phyloP scores from a whole-genome alignment of 371 early-diverging fungal species.

The Choanephora cucurbitarum region DNA sequence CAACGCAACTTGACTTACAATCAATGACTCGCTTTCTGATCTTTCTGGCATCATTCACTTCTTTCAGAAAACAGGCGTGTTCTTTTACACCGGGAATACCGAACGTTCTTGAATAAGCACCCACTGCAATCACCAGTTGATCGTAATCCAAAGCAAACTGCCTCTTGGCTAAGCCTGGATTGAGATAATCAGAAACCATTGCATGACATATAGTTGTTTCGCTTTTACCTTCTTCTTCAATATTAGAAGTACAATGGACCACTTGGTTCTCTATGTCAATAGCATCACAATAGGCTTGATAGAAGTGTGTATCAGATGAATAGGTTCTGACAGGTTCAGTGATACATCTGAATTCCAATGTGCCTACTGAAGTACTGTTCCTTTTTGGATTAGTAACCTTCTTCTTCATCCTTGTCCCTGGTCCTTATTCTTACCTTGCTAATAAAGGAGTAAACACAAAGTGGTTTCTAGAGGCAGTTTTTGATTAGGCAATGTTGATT shows the following conservation, averaged over 20 bases:
- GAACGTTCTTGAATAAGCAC: slow-evolving; percentile 84
- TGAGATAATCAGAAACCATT: too few species aligned
- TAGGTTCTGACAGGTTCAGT: slow-evolving; percentile 72
- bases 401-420: too few species aligned
- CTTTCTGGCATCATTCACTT: slow-evolving; percentile 71
- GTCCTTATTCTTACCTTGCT: slow-evolving; percentile 43
- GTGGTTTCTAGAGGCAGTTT: slow-evolving; percentile 57
- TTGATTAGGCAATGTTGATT: too few species aligned
- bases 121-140: slow-evolving; percentile 78
- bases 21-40: slow-evolving; percentile 74
- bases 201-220: too few species aligned
- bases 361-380: slow-evolving; percentile 71
- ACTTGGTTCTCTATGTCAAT: slow-evolving; percentile 44
- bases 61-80: slow-evolving; percentile 72
- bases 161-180: slow-evolving; percentile 2
- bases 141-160: slow-evolving; percentile 63
- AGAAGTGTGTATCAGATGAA: slow-evolving; percentile 58
- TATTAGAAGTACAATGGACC: slow-evolving; percentile 42
- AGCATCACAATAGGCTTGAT: slow-evolving; percentile 68
- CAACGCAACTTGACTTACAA: too few species aligned
- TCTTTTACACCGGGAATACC: slow-evolving; percentile 81
- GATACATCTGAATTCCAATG: slow-evolving; percentile 81
- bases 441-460: slow-evolving; percentile 85
- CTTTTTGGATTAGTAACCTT: too few species aligned
- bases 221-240: slow-evolving; percentile 32